Conservation (phyloP, 202 grass and related monocot species). For the Panicum virgatum region DNA sequence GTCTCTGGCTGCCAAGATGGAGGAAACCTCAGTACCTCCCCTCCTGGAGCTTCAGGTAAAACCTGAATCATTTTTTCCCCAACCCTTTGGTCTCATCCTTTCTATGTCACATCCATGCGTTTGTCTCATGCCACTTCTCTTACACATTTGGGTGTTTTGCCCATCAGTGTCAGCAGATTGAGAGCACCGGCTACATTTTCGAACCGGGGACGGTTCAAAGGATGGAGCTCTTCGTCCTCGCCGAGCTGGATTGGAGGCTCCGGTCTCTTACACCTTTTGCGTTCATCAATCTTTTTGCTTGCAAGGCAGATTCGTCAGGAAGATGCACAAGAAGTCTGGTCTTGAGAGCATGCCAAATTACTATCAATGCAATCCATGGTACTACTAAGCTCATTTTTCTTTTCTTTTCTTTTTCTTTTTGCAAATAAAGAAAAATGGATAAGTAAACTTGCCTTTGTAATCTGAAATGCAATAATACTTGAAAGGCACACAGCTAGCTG, state of each 20-base stretch:
- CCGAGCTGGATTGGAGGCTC: constrained; percentile 61
- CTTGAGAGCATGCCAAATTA: constrained; percentile 42
- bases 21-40: constrained; percentile 58
- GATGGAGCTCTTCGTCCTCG: constrained; percentile 72
- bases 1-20: constrained; percentile 77
- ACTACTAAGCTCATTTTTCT: not conserved
- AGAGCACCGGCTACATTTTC: constrained; percentile 52
- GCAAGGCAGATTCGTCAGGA: constrained; percentile 46
- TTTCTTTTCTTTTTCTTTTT: not conserved
- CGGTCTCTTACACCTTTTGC: constrained; percentile 62
- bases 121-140: not conserved
- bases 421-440: not conserved
- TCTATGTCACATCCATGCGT: not conserved
- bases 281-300: constrained; percentile 59
- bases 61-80: not conserved
- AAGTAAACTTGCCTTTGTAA: not conserved
- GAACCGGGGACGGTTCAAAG: constrained; percentile 56
- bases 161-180: no score
- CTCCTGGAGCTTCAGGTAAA: constrained; percentile 63
- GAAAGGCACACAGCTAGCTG: not conserved
- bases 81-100: not conserved
- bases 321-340: constrained; percentile 39
- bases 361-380: constrained; percentile 48
- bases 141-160: not conserved
- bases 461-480: not conserved